A percentile compares a stretch with the other conserved stretches of the same genome.
These are phyloP conservation scores for Rhizoclosmatium sp. DNA, from an alignment of 192 early-diverging fungal species.

Conservation along the genomic window DNA sequence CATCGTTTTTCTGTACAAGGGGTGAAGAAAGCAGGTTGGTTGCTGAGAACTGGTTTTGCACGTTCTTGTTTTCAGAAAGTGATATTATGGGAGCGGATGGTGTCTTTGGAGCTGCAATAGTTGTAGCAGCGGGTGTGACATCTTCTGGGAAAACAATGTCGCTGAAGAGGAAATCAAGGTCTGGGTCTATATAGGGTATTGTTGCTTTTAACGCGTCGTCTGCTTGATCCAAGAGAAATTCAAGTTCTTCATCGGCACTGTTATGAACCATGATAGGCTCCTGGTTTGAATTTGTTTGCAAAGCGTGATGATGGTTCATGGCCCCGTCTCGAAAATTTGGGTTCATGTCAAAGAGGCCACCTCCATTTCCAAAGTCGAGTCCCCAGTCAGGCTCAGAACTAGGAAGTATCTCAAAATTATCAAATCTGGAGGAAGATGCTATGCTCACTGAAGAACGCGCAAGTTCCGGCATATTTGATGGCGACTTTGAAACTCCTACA, in stretches of 20 bases:
- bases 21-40: background rate
- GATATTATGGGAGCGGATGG: background rate
- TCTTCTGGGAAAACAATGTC: background rate
- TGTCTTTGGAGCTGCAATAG: background rate
- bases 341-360: constrained; percentile 3
- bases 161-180: background rate
- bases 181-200: background rate
- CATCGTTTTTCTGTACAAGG: background rate
- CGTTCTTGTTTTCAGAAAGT: background rate
- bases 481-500: background rate
- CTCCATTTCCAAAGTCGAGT: background rate
- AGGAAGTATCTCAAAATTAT: background rate
- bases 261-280: background rate
- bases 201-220: background rate
- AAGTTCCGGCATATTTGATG: background rate
- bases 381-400: background rate
- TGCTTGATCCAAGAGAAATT: background rate
- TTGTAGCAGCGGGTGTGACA: background rate
- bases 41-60: background rate
- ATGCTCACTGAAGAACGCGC: background rate
- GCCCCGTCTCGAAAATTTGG: background rate
- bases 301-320: background rate
- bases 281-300: background rate
- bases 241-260: background rate
- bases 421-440: background rate